phyloP scores from a whole-genome alignment of 768 basidiomycete species.

The Mycena leptocephala region DNA sequence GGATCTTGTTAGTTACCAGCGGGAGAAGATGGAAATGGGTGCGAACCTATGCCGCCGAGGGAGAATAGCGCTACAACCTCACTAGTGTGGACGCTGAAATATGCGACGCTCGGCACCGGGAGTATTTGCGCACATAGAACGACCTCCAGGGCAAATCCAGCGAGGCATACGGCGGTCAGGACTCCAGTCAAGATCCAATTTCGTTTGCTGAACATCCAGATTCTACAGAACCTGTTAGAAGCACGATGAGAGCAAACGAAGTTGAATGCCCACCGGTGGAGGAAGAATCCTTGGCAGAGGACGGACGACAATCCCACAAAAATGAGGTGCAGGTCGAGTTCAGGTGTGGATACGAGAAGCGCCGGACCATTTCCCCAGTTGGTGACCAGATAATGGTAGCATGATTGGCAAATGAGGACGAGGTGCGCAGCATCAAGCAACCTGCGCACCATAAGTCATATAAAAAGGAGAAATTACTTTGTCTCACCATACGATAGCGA shows the following conservation, averaged over 20 bases:
- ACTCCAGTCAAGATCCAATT: slow-evolving; percentile 17
- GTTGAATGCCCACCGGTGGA: slow-evolving; percentile 13
- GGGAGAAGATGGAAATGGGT: not conserved
- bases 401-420: slow-evolving; percentile 24
- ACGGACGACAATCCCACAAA: slow-evolving; percentile 22
- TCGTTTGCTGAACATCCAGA: slow-evolving; percentile 29
- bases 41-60: slow-evolving; percentile 13
- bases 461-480: not conserved
- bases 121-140: slow-evolving; percentile 10
- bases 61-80: slow-evolving; percentile 21
- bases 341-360: not conserved
- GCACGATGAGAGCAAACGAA: not conserved
- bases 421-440: slow-evolving; percentile 27
- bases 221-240: not conserved
- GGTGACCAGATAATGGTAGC: slow-evolving; percentile 34
- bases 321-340: slow-evolving; percentile 23
- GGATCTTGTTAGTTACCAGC: no score
- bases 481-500: slow-evolving; percentile 21
- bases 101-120: slow-evolving; percentile 2
- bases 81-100: not conserved
- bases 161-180: slow-evolving; percentile 4
- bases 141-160: not conserved
- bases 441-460: not conserved
- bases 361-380: slow-evolving; percentile 22
- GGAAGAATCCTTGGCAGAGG: slow-evolving; percentile 29